Conservation (phyloP, 805 yeast species). For the Komagataella phaffii region DNA sequence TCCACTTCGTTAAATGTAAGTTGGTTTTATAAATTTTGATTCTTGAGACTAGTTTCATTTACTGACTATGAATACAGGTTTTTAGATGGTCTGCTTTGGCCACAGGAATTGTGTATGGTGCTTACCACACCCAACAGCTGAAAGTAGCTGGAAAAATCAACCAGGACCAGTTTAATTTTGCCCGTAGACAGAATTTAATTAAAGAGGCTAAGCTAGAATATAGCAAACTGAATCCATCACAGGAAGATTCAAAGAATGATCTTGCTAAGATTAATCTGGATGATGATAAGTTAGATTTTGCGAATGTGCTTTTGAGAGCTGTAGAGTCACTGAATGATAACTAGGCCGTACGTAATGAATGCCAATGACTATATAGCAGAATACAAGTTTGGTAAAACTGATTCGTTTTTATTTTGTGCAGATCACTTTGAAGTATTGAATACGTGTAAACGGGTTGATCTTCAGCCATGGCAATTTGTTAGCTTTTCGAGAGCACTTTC, state of each 20-base stretch:
- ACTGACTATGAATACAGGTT: constrained; percentile 28
- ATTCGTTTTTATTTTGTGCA: not conserved
- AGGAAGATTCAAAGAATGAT: constrained; percentile 23
- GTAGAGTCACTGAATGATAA: constrained; percentile 36
- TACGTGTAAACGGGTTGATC: no score
- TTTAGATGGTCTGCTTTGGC: constrained; percentile 88
- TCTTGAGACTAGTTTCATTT: not conserved
- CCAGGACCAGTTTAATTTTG: constrained; percentile 44
- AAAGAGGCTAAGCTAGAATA: constrained; percentile 83
- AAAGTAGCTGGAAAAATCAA: constrained; percentile 45
- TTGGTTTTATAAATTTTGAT: not conserved
- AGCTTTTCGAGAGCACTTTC: not conserved
- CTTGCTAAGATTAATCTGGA: constrained; percentile 50
- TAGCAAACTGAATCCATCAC: constrained; percentile 45
- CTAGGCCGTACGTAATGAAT: constrained; percentile 4
- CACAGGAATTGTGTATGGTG: constrained; percentile 82
- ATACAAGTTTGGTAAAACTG: not conserved
- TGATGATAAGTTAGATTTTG: constrained; percentile 86
- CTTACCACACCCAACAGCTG: constrained; percentile 64
- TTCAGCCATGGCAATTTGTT: not conserved
- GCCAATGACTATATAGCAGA: not conserved
- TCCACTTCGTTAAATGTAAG: not conserved
- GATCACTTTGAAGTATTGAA: not conserved
- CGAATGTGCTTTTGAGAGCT: constrained; percentile 49
- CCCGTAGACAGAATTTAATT: constrained; percentile 61